Base-by-base conservation (phyloP, 2,329 filamentous ascomycete genomes). In the Aureobasidium namibiae region DNA sequence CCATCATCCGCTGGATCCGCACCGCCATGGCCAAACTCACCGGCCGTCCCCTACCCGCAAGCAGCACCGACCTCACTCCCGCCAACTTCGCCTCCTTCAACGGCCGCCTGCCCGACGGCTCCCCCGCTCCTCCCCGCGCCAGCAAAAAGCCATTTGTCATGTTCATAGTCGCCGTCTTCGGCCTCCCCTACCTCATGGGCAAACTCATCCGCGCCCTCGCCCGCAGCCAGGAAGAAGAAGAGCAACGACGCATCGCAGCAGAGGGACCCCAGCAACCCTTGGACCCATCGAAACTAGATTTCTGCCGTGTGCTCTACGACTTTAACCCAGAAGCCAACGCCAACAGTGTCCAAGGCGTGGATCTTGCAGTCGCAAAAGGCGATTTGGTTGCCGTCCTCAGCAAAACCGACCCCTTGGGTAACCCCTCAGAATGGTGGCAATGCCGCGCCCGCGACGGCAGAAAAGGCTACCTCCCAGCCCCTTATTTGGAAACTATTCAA, bases 131-230 rank as follows among this genome's bases (percentile, higher is more conserved):
- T 10, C 77, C 89, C 4, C 86, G 85, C 67, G 92, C 92, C 18
- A 96, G 90, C 70, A 90, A 89, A 72, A 99, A 97, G 74, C 94
- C 94, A 0, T 90, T 99, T 67, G 82, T 99, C 70, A 92, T 99
- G 79, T 99, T 99, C 79, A 79, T 96, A 62, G 79, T 95, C 44
- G 92, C 94, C 18, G 92, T 95, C 5, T 96, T 99, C 68, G 95
- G 94, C 56, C 81, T 99, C 14, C 94, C 94, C 6, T 99, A 96
- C 72, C 80, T 99, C 50, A 96, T 99, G 92, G 87, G 89, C 75
- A 99, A 96, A 76, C 83, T 96, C 66, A 97, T 99, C 72, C 86
- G 85, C 69, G 82, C 89, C 1, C 80, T 99, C 39, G 90, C 92
- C 16, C 84, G 87, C 36, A 87, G 86, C 5, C 89, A 94, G 68